Evolutionary conservation across 352 stramenopile species (phyloP).

Genomic region (Globisporangium perplexum): DNA sequence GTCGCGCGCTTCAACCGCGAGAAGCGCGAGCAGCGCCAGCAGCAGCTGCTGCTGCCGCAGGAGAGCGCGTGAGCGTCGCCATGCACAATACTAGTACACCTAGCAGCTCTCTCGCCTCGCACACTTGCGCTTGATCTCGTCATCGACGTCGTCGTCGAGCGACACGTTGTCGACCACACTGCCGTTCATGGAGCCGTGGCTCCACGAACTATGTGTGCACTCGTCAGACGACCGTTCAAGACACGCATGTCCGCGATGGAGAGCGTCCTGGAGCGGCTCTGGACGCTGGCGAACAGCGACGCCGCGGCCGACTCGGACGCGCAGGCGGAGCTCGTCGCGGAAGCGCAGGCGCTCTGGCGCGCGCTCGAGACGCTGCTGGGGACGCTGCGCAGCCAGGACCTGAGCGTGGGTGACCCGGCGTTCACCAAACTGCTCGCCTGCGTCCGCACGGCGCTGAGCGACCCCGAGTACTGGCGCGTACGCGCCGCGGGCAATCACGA

Average conservation of each 20-base stretch:
- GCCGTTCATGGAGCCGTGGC: too few species aligned
- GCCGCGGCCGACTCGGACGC: constrained; percentile 4
- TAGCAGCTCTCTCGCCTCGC: too few species aligned
- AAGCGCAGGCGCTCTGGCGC: constrained; percentile 50
- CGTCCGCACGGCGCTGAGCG: constrained; percentile 26
- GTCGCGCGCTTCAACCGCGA: constrained; percentile 73
- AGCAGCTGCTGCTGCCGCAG: constrained; percentile 24
- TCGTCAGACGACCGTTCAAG: too few species aligned
- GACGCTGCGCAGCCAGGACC: constrained; percentile 25
- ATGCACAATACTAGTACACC: not conserved
- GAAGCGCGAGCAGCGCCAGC: constrained; percentile 52
- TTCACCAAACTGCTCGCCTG: constrained; percentile 43
- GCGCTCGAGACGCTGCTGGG: constrained; percentile 41
- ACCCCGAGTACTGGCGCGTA: constrained; percentile 20
- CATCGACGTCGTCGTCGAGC: too few species aligned
- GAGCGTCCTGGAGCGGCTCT: constrained; percentile 34
- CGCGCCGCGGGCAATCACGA: constrained; percentile 10
- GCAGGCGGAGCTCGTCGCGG: constrained; percentile 17
- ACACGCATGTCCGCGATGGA: too few species aligned
- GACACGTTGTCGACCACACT: too few species aligned
- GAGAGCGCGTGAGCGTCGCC: not conserved
- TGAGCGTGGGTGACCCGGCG: constrained; percentile 23
- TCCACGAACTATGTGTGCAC: too few species aligned
- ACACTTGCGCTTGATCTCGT: too few species aligned
- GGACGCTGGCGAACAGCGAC: constrained; percentile 27